phyloP scores from a whole-genome alignment of 2,329 filamentous ascomycete species.

The Dactylellina sp. region DNA sequence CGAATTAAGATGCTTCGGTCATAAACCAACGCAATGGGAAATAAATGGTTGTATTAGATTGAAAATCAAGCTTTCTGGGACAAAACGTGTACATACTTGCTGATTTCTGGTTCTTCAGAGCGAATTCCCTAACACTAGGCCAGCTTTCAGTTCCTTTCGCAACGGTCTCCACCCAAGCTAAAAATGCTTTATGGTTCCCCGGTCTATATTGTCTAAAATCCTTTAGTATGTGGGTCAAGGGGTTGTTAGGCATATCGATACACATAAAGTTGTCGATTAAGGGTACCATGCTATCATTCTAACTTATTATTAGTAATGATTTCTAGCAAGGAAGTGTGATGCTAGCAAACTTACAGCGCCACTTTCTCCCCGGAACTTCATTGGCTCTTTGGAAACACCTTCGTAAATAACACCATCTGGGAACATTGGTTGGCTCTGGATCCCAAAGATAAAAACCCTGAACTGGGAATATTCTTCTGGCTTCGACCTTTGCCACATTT shows the following conservation, averaged over 20 bases:
- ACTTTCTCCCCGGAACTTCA: constrained; percentile 89
- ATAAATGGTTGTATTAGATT: no score
- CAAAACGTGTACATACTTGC: constrained; percentile 47
- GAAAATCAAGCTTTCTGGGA: no score
- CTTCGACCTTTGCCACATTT: constrained; percentile 90
- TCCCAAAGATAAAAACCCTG: constrained; percentile 96
- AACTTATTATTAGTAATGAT: constrained; percentile 7
- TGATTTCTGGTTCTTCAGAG: constrained; percentile 63
- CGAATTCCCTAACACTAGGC: constrained; percentile 72
- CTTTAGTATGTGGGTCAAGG: constrained; percentile 82
- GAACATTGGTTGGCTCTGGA: constrained; percentile 94
- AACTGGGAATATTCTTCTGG: constrained; percentile 87
- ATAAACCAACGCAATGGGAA: no score
- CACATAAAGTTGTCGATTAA: constrained; percentile 84
- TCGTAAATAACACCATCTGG: constrained; percentile 91
- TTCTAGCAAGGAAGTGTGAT: background rate
- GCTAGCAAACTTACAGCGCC: constrained; percentile 70
- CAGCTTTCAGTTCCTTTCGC: constrained; percentile 58
- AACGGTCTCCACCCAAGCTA: constrained; percentile 73
- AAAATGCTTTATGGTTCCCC: constrained; percentile 86
- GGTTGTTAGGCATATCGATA: constrained; percentile 85
- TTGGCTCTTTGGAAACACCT: constrained; percentile 78
- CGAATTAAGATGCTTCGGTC: no score
- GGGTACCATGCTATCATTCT: constrained; percentile 91
- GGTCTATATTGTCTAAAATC: constrained; percentile 93